A percentile compares a stretch with the other conserved stretches of the same genome.
Conservation (phyloP, 805 yeast species). For the Saitoella complicata region DNA sequence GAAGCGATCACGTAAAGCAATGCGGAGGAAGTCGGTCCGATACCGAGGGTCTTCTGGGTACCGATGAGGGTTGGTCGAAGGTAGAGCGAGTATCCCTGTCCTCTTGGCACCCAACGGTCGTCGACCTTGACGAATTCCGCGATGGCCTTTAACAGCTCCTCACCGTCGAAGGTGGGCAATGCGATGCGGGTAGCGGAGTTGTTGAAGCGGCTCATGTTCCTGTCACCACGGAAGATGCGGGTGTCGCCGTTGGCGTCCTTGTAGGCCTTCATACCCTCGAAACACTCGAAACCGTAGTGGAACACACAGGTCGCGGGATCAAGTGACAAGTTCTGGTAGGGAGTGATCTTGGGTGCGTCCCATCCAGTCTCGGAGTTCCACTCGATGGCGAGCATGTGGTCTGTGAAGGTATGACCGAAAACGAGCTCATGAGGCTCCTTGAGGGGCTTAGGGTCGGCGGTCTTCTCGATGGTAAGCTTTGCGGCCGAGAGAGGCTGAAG, state of each 20-base stretch:
- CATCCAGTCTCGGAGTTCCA: constrained; percentile 72
- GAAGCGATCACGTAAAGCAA: constrained; percentile 74
- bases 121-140: constrained; percentile 64
- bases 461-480: constrained; percentile 33
- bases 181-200: constrained; percentile 76
- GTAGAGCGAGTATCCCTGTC: constrained; percentile 80
- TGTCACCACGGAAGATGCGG: constrained; percentile 80
- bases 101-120: constrained; percentile 61
- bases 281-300: constrained; percentile 88
- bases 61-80: constrained; percentile 93
- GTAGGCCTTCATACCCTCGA: constrained; percentile 94
- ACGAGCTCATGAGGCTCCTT: constrained; percentile 46
- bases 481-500: constrained; percentile 26
- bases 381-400: constrained; percentile 75
- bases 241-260: constrained; percentile 42
- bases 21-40: constrained; percentile 66
- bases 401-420: constrained; percentile 62
- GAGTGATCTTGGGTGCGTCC: constrained; percentile 76
- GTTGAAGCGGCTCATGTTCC: constrained; percentile 85
- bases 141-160: constrained; percentile 57
- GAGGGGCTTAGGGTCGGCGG: constrained; percentile 34
- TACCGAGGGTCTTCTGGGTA: constrained; percentile 79
- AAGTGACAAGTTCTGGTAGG: constrained; percentile 56
- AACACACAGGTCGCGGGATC: constrained; percentile 86
- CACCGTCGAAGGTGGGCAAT: constrained; percentile 70